phyloP scores from a whole-genome alignment of 371 early-diverging fungal species.

The Mortierella sp. region DNA sequence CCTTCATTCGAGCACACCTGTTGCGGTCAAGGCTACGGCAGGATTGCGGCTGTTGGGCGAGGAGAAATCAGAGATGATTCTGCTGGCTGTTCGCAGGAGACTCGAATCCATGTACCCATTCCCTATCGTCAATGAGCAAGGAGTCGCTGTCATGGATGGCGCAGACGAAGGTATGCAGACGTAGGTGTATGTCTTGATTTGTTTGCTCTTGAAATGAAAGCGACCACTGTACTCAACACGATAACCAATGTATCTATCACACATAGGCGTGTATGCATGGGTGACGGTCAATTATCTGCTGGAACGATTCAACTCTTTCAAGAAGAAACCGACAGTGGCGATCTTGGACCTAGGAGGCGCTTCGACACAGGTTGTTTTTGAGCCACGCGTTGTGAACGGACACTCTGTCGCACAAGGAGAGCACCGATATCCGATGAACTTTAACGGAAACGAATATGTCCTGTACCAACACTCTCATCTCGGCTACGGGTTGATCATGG shows the following conservation, averaged over 20 bases:
- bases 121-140: conserved; percentile 73
- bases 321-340: conserved; percentile 80
- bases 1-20: conserved; percentile 86
- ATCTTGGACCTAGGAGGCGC: conserved; percentile 97
- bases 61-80: conserved; percentile 77
- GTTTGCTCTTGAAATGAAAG: background rate
- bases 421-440: conserved; percentile 80
- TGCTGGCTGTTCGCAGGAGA: conserved; percentile 76
- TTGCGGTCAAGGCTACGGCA: conserved; percentile 97
- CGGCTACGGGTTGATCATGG: conserved; percentile 93
- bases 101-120: conserved; percentile 86
- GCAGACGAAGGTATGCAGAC: conserved; percentile 83
- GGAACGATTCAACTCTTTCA: conserved; percentile 63
- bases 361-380: conserved; percentile 96
- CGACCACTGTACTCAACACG: background rate
- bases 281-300: conserved; percentile 96
- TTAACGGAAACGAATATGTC: conserved; percentile 76
- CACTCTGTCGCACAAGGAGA: conserved; percentile 72
- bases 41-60: conserved; percentile 86
- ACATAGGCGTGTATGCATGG: conserved; percentile 93
- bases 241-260: background rate
- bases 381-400: conserved; percentile 75
- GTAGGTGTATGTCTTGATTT: background rate
- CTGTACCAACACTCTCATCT: conserved; percentile 96
- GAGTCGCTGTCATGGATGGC: conserved; percentile 95